Evolutionary conservation across 495 filamentous ascomycete genomes (phyloP), one percentile per base, ranked within the genome.

Genomic region (Zalerion maritima): DNA sequence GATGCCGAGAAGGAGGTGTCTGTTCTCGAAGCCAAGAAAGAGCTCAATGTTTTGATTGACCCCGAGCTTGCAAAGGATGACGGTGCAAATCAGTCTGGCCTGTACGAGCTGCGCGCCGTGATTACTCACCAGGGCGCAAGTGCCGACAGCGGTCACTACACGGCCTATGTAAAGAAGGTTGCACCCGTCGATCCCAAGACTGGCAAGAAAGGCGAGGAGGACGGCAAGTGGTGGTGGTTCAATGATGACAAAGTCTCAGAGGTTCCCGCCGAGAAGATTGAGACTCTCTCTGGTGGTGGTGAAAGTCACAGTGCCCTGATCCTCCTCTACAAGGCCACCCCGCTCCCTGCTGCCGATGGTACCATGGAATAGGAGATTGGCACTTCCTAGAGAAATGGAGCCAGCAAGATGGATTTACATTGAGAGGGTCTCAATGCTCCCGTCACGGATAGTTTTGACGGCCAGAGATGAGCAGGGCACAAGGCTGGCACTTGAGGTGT

Each of bases 161-260:
- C 91, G 2, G 74, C 84, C 2, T 97, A 93, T 50, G 81, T 97
- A 31, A 97, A 96, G 64, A 92, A 97, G 61, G 67, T 78, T 26
- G 74, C 68, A 10, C 49, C 55, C 4, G 55, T 75, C 31, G 77
- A 83, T 36, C 54, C 71, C 5, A 65, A 64, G 32, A 72, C 73
- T 3, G 75, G 73, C 35, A 81, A 81, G 61, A 56, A 73, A 40
- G 71, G 70, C 33, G 73, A 75, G 38, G 78, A 86, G 32, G 85
- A 93, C 38, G 84, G 75, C 32, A 94, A 87, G 40, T 97, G 89
- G 89, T 97, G 89, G 84, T 96, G 89, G 85, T 97, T 97, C 66
- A 94, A 97, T 48, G 89, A 97, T 43, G 91, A 97, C 45, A 92
- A 87, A 52, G 91, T 97, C 7, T 71, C 78, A 21, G 91, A 96